A percentile compares a stretch with the other conserved stretches of the same genome.
phyloP scores from a whole-genome alignment of 306 rosid species.

The Cyclanthera cordifolia region DNA sequence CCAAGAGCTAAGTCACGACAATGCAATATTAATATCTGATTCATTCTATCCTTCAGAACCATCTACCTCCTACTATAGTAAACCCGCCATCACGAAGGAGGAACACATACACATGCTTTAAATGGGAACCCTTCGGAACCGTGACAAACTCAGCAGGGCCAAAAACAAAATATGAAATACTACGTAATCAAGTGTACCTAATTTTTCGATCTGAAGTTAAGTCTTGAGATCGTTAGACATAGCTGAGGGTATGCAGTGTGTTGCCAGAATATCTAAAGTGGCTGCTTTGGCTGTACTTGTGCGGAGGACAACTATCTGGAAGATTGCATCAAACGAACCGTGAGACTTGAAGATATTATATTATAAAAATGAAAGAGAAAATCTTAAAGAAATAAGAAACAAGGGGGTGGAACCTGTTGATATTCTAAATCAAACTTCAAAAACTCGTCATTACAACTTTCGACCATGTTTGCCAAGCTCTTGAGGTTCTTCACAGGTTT shows the following conservation, averaged over 20 bases:
- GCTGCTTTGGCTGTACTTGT: slow-evolving; percentile 64
- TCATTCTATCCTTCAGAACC: too few species aligned
- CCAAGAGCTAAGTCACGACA: too few species aligned
- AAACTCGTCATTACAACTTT: slow-evolving; percentile 63
- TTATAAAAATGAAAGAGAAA: not conserved
- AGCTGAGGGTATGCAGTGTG: slow-evolving; percentile 83
- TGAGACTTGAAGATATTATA: not conserved
- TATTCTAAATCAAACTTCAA: slow-evolving; percentile 69
- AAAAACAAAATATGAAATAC: not conserved
- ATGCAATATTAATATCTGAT: too few species aligned
- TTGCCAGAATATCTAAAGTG: slow-evolving; percentile 67
- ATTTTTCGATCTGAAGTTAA: slow-evolving; percentile 20
- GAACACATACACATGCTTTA: not conserved
- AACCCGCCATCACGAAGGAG: not conserved
- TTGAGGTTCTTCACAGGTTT: slow-evolving; percentile 81
- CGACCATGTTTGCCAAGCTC: slow-evolving; percentile 82
- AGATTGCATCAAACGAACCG: not conserved
- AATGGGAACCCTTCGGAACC: not conserved
- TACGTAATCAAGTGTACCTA: slow-evolving; percentile 9
- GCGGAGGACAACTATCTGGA: slow-evolving; percentile 77
- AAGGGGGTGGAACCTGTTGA: slow-evolving; percentile 51
- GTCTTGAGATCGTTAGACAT: slow-evolving; percentile 81
- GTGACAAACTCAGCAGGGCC: not conserved
- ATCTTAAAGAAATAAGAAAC: not conserved
- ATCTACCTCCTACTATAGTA: too few species aligned